These are phyloP conservation scores for Penicillium samsonianum DNA, from an alignment of 495 filamentous ascomycete genomes.

Conservation along the genomic window DNA sequence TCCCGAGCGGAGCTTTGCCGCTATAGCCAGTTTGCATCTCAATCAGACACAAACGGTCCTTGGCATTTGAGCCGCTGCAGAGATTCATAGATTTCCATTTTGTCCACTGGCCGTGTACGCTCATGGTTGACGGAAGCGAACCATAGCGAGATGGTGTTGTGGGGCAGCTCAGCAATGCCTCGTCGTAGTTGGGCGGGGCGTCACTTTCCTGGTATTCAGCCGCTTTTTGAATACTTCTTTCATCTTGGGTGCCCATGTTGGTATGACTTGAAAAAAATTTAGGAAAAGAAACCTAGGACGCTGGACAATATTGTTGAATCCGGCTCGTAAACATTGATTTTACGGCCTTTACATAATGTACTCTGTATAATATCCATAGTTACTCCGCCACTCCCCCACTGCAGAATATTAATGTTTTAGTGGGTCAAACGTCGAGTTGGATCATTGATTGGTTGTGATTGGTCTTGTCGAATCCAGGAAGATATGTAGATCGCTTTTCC, in stretches of 20 bases:
- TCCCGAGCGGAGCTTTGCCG: not conserved
- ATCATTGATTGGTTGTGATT: not conserved
- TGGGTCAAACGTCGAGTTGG: not conserved
- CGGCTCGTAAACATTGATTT: not conserved
- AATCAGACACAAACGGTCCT: not conserved
- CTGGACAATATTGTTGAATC: not conserved
- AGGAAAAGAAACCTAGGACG: not conserved
- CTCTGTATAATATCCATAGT: not conserved
- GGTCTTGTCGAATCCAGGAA: not conserved
- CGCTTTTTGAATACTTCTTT: not conserved
- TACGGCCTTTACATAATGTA: not conserved
- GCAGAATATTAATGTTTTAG: not conserved
- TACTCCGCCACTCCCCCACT: not conserved
- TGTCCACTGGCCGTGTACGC: slow-evolving; percentile 1
- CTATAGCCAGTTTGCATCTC: not conserved
- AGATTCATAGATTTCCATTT: slow-evolving; percentile 5
- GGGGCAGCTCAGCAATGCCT: not conserved
- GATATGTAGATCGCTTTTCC: not conserved
- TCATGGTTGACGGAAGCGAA: slow-evolving; percentile 1
- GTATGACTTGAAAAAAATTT: not conserved
- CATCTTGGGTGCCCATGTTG: not conserved
- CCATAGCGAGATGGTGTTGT: slow-evolving; percentile 1
- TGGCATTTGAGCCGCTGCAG: not conserved
- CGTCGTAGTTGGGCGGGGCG: not conserved
- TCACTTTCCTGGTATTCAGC: no score